Evolutionary conservation across 345 rosid species (phyloP).

Genomic region (Hibiscus trionum): DNA sequence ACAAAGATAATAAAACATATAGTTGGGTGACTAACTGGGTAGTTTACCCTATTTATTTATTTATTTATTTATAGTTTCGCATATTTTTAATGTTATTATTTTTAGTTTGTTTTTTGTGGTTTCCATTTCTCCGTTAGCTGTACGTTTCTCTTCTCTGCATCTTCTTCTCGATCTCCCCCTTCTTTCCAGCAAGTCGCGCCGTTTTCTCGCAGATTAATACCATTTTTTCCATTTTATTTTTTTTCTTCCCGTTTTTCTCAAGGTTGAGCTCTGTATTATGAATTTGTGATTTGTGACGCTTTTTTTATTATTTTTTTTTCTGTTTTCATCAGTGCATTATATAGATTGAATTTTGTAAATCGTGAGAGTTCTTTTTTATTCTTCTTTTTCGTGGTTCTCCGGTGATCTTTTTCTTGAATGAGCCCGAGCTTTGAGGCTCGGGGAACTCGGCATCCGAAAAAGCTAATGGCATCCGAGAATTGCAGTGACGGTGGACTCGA

Average conservation of each 20-base stretch:
- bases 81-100: background rate
- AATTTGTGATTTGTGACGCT: background rate
- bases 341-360: conserved; percentile 5
- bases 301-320: background rate
- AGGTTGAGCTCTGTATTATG: background rate
- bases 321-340: background rate
- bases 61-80: background rate
- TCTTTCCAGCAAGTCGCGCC: background rate
- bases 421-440: conserved; percentile 36
- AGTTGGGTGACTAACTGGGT: too few species aligned
- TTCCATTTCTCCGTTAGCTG: conserved; percentile 28
- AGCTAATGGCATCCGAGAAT: conserved; percentile 33
- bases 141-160: conserved; percentile 1
- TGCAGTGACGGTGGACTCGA: conserved; percentile 20
- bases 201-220: background rate
- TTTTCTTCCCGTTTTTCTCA: background rate
- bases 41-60: background rate
- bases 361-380: background rate
- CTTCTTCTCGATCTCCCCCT: conserved; percentile 2
- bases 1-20: too few species aligned
- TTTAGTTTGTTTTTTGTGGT: conserved; percentile 25
- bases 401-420: conserved; percentile 21
- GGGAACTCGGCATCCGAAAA: conserved; percentile 27
- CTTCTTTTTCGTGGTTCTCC: conserved; percentile 9
- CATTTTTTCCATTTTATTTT: background rate